Conservation (phyloP, 2,329 filamentous ascomycete species). For the Arthrobotrys conoides region DNA sequence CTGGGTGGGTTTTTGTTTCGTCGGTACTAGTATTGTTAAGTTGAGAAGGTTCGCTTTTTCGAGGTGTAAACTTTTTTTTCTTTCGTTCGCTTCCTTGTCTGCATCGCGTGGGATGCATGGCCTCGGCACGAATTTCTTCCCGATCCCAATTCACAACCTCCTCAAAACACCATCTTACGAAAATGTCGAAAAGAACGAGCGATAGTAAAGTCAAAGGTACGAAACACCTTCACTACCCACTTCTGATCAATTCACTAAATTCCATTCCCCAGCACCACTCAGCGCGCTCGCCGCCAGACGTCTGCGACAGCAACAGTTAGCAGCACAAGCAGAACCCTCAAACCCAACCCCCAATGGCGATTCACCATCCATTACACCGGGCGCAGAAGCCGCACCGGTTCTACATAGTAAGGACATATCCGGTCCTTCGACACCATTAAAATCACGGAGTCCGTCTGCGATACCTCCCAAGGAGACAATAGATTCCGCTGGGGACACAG, state of each 20-base stretch:
- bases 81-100: constrained; percentile 11
- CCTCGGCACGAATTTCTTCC: constrained; percentile 43
- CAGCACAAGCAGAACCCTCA: constrained; percentile 31
- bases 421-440: background rate
- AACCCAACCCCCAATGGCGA: constrained; percentile 32
- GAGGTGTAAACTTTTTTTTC: constrained; percentile 39
- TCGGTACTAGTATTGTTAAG: background rate
- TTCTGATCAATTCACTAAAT: constrained; percentile 28
- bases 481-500: constrained; percentile 7
- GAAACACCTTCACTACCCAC: background rate
- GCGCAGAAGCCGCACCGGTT: constrained; percentile 1
- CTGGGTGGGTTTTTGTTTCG: background rate
- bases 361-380: constrained; percentile 26
- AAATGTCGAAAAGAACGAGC: constrained; percentile 63
- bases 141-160: background rate
- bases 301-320: constrained; percentile 58
- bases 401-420: constrained; percentile 16
- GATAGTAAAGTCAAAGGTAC: constrained; percentile 63
- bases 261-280: constrained; percentile 48
- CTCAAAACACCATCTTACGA: constrained; percentile 1
- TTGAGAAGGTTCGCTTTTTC: background rate
- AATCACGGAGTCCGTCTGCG: constrained; percentile 13
- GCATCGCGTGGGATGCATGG: constrained; percentile 49
- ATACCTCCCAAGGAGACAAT: constrained; percentile 9
- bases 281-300: constrained; percentile 64